Conservation (phyloP, 768 basidiomycete genomes). For the Xerocomellus dryophilus region DNA sequence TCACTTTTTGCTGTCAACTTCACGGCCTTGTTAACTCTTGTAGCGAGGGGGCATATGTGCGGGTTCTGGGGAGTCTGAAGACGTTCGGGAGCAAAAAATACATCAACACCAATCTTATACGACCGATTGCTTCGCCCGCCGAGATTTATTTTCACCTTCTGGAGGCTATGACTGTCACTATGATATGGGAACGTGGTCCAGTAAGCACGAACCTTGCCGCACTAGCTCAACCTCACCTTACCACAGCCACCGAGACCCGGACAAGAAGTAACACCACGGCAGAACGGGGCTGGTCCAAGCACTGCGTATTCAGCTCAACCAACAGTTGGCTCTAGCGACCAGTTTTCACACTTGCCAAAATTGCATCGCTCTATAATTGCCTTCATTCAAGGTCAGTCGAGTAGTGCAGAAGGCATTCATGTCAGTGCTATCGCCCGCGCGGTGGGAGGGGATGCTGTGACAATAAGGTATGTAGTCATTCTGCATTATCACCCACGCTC, state of each 20-base stretch:
- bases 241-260: conserved; percentile 35
- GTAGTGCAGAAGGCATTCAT: conserved; percentile 64
- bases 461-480: conserved; percentile 54
- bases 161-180: conserved; percentile 67
- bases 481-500: background rate
- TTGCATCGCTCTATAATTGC: conserved; percentile 63
- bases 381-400: conserved; percentile 52
- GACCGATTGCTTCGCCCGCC: conserved; percentile 62
- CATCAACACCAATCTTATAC: conserved; percentile 74
- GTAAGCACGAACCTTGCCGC: conserved; percentile 37
- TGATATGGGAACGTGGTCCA: conserved; percentile 64
- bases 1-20: conserved; percentile 1
- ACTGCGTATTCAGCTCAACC: conserved; percentile 46
- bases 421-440: conserved; percentile 68
- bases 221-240: background rate
- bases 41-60: conserved; percentile 77
- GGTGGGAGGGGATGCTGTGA: conserved; percentile 53
- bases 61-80: conserved; percentile 80
- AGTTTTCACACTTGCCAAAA: conserved; percentile 54
- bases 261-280: conserved; percentile 17
- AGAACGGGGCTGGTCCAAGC: conserved; percentile 14
- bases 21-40: background rate
- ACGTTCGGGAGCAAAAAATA: conserved; percentile 78
- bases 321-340: conserved; percentile 34
- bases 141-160: conserved; percentile 82